Conservation (phyloP, 352 stramenopile genomes). For the Pythium apleroticum region DNA sequence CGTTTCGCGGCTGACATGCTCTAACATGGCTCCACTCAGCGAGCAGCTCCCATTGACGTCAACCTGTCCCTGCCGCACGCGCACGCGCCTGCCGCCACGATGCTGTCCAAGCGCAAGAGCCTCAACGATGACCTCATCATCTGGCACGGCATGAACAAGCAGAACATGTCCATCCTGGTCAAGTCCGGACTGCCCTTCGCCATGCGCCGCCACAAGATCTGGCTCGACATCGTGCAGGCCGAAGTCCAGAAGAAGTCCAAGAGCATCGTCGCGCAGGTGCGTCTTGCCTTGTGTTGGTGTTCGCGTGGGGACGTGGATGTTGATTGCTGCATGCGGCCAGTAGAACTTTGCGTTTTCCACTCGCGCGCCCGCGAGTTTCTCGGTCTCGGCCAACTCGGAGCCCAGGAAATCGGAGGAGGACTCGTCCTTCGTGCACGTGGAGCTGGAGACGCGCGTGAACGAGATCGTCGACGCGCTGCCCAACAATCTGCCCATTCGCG, state of each 20-base stretch:
- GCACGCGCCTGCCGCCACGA: conserved; percentile 6
- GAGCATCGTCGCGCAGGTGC: conserved; percentile 43
- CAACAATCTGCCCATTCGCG: conserved; percentile 32
- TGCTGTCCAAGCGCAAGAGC: conserved; percentile 49
- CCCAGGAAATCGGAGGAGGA: conserved; percentile 23
- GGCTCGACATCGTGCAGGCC: conserved; percentile 48
- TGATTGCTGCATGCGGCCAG: not conserved
- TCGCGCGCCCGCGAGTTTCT: not conserved
- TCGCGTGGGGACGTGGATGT: too few species aligned
- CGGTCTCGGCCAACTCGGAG: not conserved
- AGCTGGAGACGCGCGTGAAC: conserved; percentile 27
- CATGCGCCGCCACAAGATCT: conserved; percentile 43
- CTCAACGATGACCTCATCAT: conserved; percentile 58
- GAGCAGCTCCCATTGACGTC: not conserved
- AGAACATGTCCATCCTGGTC: conserved; percentile 49
- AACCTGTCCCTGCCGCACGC: too few species aligned
- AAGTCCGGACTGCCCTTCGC: conserved; percentile 35
- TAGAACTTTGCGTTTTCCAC: conserved; percentile 44
- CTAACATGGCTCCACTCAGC: too few species aligned
- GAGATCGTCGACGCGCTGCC: conserved; percentile 34
- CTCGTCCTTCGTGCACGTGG: conserved; percentile 22
- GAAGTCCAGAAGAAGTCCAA: conserved; percentile 52
- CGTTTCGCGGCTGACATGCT: too few species aligned
- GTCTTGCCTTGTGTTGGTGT: too few species aligned
- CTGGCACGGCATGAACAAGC: conserved; percentile 50